A percentile compares a stretch with the other conserved stretches of the same genome.
These are phyloP conservation scores for Rosa rugosa DNA, from an alignment of 306 rosid genomes.

Conservation along the genomic window DNA sequence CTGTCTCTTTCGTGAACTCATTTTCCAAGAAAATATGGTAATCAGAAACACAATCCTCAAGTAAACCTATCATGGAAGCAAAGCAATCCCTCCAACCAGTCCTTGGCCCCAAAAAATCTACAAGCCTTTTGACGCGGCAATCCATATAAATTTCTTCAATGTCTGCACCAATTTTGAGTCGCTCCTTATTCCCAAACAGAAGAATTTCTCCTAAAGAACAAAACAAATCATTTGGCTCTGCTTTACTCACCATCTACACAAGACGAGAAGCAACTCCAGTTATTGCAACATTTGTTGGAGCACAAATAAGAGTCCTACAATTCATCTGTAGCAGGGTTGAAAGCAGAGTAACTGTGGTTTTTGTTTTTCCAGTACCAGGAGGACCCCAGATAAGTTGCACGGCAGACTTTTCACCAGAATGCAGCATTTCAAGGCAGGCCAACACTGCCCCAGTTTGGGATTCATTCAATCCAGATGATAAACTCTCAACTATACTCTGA, in stretches of 20 bases:
- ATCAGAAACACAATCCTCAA: conserved; percentile 59
- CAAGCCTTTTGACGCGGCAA: conserved; percentile 51
- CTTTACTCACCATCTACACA: conserved; percentile 45
- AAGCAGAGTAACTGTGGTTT: conserved; percentile 51
- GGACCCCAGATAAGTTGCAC: conserved; percentile 85
- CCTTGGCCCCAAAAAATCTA: conserved; percentile 36
- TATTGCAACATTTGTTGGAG: conserved; percentile 80
- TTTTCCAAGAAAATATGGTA: conserved; percentile 56
- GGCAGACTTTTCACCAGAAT: conserved; percentile 27
- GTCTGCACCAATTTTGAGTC: conserved; percentile 55
- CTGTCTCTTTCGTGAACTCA: conserved; percentile 28
- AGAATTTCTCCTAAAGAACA: conserved; percentile 57
- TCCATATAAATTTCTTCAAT: conserved; percentile 59
- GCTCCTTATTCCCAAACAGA: conserved; percentile 64
- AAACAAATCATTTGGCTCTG: conserved; percentile 25
- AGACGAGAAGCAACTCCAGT: conserved; percentile 59
- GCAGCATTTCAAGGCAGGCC: conserved; percentile 44
- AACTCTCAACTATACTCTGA: conserved; percentile 8
- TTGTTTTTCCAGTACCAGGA: conserved; percentile 84
- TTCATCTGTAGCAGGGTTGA: conserved; percentile 40
- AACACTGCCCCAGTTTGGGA: conserved; percentile 53
- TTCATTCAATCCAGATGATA: conserved; percentile 43
- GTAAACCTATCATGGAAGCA: conserved; percentile 50
- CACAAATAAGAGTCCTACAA: conserved; percentile 59
- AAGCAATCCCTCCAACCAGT: conserved; percentile 62